Evolutionary conservation across 2,329 filamentous ascomycete species (phyloP), one percentile per base, ranked within the genome.

Genomic region (Trichocomaceae sp.): DNA sequence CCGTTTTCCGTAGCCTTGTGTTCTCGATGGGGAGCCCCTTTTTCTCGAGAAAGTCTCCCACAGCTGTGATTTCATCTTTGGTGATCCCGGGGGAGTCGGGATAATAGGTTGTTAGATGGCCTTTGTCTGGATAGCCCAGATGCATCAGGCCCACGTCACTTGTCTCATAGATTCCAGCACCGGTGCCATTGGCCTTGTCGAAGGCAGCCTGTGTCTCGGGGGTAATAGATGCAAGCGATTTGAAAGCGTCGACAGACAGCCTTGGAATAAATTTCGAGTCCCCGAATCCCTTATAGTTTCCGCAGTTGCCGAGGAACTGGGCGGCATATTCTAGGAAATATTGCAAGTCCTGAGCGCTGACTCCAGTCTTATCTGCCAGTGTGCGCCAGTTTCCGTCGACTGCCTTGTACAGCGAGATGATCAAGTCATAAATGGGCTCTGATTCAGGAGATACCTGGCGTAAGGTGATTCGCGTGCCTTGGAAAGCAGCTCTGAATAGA

Each of bases 241-340:
- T 79, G 57, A 91, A 79, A 5, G 78, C 80, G 56, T 81, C 79
- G 61, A 84, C 79, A 6, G 79, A 76, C 64, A 87, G 83, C 62
- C 87, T 79, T 2, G 88, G 88, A 55, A 93, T 80, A 66, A 93
- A 91, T 68, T 93, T 93, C 63, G 85, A 82, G 71, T 93, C 88
- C 44, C 89, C 89, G 64, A 91, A 92, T 62, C 86, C 87, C 75
- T 92, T 92, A 75, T 92, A 93, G 71, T 93, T 93, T 59, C 89
- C 87, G 58, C 79, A 79, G 67, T 92, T 93, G 45, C 87, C 87
- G 2, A 93, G 76, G 69, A 93, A 90, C 70, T 89, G 86, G 29
- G 82, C 83, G 7, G 86, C 79, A 69, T 92, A 93, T 69, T 90
- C 83, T 37, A 92, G 76, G 73, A 91, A 91, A 57, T 79, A 76